Base-by-base conservation (phyloP, 305 asterid genomes). In the Fraxinus baroniana region DNA sequence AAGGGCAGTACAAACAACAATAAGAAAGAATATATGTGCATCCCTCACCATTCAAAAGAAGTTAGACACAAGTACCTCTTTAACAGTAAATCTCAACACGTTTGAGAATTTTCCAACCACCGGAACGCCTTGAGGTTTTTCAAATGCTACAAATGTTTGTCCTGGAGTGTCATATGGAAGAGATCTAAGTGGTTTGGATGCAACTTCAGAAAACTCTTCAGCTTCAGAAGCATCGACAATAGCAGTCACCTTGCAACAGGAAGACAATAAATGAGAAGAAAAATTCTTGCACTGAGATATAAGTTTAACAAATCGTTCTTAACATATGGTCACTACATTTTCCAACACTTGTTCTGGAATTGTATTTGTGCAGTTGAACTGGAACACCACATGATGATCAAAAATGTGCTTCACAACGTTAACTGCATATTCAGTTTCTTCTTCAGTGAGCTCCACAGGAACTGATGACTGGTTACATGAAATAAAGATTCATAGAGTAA, bases 391-490 rank as follows among this genome's bases (percentile, higher is more conserved):
- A 81, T 91, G 96, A 74, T 83, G 78, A 79, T 92, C 93, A 73
- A 89, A 94, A 83, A 91, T 90, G 90, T 91, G 98, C 88, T 92
- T 94, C 84, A 94, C 97, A 83, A 88, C 96, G 85, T 93, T 90
- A 84, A 94, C 98, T 39, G 96, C 90, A 84, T 94, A 94, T 77
- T 94, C 98, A 64, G 98, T 94, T 91, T 94, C 97, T 62, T 94
- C 95, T 89, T 94, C 98, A n/a, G 98, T 90, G 85, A 94, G 98
- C 89, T 95, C 98, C 92, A 94, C 95, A 3, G 97, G 98, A 1
- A 87, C 90, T 78, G 98, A 92, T 83, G 98, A 95, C 98, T 95
- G 91, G 77, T 76, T 74, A 86, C 3, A 6, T 74, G 79, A 79
- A 72, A 79, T 46, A 81, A 74, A 76, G 74, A 52, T 41, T 60